Percentiles rank a stretch among this genome's conserved stretches.
Conservation (phyloP, 2,329 filamentous ascomycete species). For the Epichloe aotearoae region DNA sequence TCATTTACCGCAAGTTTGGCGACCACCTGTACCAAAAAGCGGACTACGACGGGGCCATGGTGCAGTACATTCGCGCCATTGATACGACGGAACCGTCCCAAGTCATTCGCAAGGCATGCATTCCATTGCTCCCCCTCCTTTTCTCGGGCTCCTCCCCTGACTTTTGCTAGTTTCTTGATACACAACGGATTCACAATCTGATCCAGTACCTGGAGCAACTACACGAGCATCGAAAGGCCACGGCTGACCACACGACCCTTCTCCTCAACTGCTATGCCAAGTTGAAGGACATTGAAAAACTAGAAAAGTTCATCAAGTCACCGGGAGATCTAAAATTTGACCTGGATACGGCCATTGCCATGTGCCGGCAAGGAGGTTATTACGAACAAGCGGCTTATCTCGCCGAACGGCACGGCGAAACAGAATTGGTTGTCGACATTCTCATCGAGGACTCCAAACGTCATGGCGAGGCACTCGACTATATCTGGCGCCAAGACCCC, state of each 20-base stretch:
- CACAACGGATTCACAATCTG: constrained; percentile 91
- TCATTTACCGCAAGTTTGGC: constrained; percentile 86
- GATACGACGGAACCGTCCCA: constrained; percentile 94
- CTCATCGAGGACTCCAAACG: constrained; percentile 89
- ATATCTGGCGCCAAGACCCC: constrained; percentile 79
- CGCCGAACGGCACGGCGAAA: constrained; percentile 86
- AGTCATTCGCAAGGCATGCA: constrained; percentile 70
- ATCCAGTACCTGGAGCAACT: constrained; percentile 96
- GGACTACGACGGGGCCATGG: constrained; percentile 97
- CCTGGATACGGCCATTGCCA: constrained; percentile 87
- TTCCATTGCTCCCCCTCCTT: neutral
- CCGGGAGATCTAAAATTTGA: constrained; percentile 93
- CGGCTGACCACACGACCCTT: constrained; percentile 87
- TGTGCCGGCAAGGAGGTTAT: constrained; percentile 96
- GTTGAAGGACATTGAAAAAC: constrained; percentile 88
- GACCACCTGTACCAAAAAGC: constrained; percentile 91
- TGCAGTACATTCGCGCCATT: constrained; percentile 91
- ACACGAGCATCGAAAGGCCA: constrained; percentile 86
- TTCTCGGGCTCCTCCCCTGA: constrained; percentile 4
- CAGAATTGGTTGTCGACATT: constrained; percentile 88
- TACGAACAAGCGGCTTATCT: constrained; percentile 93
- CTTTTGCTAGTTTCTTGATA: constrained; percentile 65
- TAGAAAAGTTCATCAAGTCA: constrained; percentile 93
- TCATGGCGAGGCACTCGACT: constrained; percentile 77
- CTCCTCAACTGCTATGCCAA: constrained; percentile 97